Base-by-base conservation (phyloP, 768 basidiomycete genomes). In the Crepidotus variabilis region DNA sequence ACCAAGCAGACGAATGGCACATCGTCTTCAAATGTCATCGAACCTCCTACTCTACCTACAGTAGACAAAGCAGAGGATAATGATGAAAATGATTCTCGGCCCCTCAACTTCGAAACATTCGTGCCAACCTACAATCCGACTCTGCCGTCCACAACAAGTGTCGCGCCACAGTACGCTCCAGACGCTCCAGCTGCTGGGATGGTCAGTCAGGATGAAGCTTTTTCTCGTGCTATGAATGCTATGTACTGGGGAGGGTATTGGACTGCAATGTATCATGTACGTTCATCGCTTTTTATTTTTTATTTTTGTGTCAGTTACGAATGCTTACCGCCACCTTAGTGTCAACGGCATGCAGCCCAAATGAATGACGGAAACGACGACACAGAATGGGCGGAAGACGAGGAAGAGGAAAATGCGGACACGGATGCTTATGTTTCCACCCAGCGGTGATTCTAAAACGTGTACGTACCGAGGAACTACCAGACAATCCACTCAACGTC, bases 231-330 rank as follows among this genome's bases (percentile, higher is more conserved):
- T 4, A 61, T 91, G 64, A 80, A 78, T 28, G 89, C 91, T 16
- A 91, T 88, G 84, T 93, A 92, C 67, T 92, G 91, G 90, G 77
- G 79, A 21, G 91, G 90, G 18, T 93, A 92, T 67, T 93, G 90
- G 90, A 90, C 89, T 2, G 90, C 90, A 1, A 79, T 91, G 48
- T 92, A 92, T 65, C 86, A 92, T 67, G 90, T 89, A 62, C 50
- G 83, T 75, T 18, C 33, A 10, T 56, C 13, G 39, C 32, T 14
- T 53, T 14, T n/a, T n/a, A n/a, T n/a, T n/a, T n/a, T n/a, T n/a
- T n/a, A n/a, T n/a, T n/a, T n/a, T 50, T n/a, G 18, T 10, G 7
- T 20, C 24, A n/a, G 20, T n/a, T 48, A 9, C 16, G 36, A n/a
- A 47, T 32, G 50, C 46, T 60, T 22, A 50, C 55, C 14, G 32